A percentile compares a stretch with the other conserved stretches of the same genome.
phyloP scores from a whole-genome alignment of 1,284 basidiomycete species.

The Ganoderma meredithae region DNA sequence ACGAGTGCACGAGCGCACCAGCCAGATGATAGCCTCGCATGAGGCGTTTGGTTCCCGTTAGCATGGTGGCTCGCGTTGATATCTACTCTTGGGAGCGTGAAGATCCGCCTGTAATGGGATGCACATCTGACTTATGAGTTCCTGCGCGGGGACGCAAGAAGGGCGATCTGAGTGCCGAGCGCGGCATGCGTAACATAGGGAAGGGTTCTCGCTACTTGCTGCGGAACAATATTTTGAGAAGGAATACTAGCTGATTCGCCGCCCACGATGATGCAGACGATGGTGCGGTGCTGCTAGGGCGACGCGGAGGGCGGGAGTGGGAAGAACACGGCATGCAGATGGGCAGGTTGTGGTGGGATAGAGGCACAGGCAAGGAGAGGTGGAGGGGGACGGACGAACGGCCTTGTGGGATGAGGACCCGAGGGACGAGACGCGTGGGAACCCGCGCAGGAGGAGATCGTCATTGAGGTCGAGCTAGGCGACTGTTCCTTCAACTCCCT shows the following conservation, averaged over 20 bases:
- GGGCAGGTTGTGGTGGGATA: background rate
- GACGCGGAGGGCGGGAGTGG: background rate
- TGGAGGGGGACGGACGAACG: background rate
- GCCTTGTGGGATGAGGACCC: background rate
- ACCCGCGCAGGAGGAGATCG: slow-evolving; percentile 21
- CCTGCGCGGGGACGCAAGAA: background rate
- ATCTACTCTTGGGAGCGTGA: background rate
- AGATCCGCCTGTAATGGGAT: background rate
- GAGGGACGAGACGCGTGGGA: slow-evolving; percentile 17
- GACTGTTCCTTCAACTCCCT: slow-evolving; percentile 29
- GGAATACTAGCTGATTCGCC: background rate
- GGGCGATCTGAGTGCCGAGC: background rate
- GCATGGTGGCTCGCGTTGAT: background rate
- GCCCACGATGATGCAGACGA: background rate
- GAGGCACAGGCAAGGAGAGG: background rate
- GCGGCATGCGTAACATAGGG: background rate
- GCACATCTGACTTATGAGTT: background rate
- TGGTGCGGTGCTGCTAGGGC: background rate
- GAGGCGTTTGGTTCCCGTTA: background rate
- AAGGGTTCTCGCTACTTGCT: background rate
- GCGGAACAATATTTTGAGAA: background rate
- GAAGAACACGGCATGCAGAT: background rate
- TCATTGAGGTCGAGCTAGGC: slow-evolving; percentile 12
- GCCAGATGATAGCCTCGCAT: background rate
- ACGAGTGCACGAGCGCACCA: background rate